Base-by-base conservation (phyloP, 1,139 yeast genomes). In the Insectozyma bohioensis region DNA sequence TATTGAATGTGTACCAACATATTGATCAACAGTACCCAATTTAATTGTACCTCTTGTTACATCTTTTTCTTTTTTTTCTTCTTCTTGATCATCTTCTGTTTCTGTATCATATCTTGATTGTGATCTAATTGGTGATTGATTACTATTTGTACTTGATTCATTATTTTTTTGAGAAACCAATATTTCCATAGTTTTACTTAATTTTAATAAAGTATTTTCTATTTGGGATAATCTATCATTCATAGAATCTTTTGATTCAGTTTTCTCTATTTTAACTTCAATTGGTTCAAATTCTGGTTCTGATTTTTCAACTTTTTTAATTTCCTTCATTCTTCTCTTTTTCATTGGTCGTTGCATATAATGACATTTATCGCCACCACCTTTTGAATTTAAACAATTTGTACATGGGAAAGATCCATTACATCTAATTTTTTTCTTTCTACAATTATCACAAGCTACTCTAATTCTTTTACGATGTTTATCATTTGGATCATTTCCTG, bases 361-460 rank as follows among this genome's bases (percentile, higher is more conserved):
- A 26, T 47, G 49, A 41, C 71, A 64, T 1, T 47, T 20, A 13
- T 50, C 52, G n/a, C n/a, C n/a, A n/a, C n/a, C n/a, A n/a, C n/a
- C n/a, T 15, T 49, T 54, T 4, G 48, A 40, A 32, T 42, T 47
- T 47, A 59, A 34, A 47, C 80, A 75, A 36, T 69, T 67, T 6
- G 44, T 37, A 45, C 80, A 73, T 2, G 75, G 75, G n/a, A 40
- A 45, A 3, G 52, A 50, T 0, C 80, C 80, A 45, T 70, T 63
- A 46, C 80, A 75, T 43, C 69, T 72, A 34, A 73, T 61, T 47
- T 75, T 75, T 48, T 70, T 72, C 14, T 54, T 40, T 4, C 80
- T 59, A 45, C 80, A 76, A 4, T 59, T 58, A 40, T 75, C 79
- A 47, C 82, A 77, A 1, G 82, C 82, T 1, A 70, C 72, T 30